These are phyloP conservation scores for Dorcoceras hygrometricum DNA, from an alignment of 257 asterid species.

Conservation along the genomic window DNA sequence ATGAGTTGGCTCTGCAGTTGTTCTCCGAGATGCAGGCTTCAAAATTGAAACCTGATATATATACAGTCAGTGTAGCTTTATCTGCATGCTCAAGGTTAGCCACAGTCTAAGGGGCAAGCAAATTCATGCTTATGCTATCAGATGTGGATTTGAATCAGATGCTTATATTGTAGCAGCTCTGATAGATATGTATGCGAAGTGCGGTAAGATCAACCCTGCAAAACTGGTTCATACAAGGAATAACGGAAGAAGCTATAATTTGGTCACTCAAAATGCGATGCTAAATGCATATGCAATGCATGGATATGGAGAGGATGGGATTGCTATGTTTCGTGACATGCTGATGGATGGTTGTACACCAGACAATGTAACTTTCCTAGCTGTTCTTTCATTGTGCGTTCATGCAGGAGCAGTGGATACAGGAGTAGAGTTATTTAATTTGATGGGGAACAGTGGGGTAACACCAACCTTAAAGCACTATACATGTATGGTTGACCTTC, in stretches of 20 bases:
- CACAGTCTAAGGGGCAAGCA: slow-evolving; percentile 57
- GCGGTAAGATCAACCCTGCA: slow-evolving; percentile 58
- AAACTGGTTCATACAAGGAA: slow-evolving; percentile 35
- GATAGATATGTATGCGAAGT: slow-evolving; percentile 74
- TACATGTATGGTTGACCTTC: slow-evolving; percentile 74
- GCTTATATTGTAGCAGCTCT: slow-evolving; percentile 57
- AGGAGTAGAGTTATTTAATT: slow-evolving; percentile 51
- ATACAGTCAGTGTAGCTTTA: slow-evolving; percentile 61
- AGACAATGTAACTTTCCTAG: slow-evolving; percentile 62
- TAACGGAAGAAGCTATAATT: slow-evolving; percentile 27
- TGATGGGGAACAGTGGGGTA: slow-evolving; percentile 53
- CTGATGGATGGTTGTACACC: slow-evolving; percentile 50
- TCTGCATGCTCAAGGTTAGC: slow-evolving; percentile 62
- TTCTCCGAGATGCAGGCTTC: slow-evolving; percentile 55
- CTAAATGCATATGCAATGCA: slow-evolving; percentile 75
- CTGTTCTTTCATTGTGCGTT: slow-evolving; percentile 68
- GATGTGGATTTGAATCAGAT: slow-evolving; percentile 54
- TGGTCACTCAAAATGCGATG: slow-evolving; percentile 72
- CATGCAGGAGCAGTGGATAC: slow-evolving; percentile 65
- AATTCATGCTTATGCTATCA: slow-evolving; percentile 60
- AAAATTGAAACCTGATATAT: slow-evolving; percentile 57
- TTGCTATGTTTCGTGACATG: slow-evolving; percentile 51
- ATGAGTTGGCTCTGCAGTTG: slow-evolving; percentile 55
- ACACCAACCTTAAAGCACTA: slow-evolving; percentile 63
- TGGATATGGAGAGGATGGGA: slow-evolving; percentile 66